Evolutionary conservation across 768 basidiomycete genomes (phyloP).

Genomic region (Clitopilus passeckerianus): DNA sequence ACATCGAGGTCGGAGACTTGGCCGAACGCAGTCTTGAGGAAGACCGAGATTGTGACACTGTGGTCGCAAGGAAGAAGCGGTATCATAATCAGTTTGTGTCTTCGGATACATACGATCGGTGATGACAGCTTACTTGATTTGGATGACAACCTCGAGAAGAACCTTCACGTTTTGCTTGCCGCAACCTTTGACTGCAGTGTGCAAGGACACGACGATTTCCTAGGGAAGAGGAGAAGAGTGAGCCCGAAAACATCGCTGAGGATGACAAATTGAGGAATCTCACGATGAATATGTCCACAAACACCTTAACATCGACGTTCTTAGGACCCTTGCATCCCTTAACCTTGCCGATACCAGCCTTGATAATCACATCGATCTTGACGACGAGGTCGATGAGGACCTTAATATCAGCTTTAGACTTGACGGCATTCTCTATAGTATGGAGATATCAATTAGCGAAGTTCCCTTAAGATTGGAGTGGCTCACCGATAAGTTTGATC

Average conservation of each 20-base stretch:
- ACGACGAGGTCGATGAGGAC: not conserved
- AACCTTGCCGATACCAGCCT: not conserved
- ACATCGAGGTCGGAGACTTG: not conserved
- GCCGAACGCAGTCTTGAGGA: not conserved
- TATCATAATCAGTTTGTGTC: not conserved
- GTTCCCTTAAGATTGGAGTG: not conserved
- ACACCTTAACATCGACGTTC: not conserved
- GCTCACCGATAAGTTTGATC: not conserved
- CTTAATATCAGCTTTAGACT: not conserved
- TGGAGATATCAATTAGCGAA: not conserved
- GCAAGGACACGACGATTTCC: not conserved
- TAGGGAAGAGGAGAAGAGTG: not conserved
- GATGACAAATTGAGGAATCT: not conserved
- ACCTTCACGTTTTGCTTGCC: not conserved
- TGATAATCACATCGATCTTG: not conserved
- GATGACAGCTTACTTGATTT: not conserved
- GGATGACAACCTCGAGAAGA: not conserved
- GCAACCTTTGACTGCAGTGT: not conserved
- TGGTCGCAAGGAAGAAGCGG: too few relatives aligned
- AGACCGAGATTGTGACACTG: not conserved
- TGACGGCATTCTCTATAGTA: not conserved
- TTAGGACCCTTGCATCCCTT: not conserved
- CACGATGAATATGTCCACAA: not conserved
- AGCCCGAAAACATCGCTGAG: not conserved
- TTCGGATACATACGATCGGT: not conserved